These are phyloP conservation scores for Apiotrichum domesticum DNA, from an alignment of 1,284 basidiomycete genomes.

Conservation along the genomic window DNA sequence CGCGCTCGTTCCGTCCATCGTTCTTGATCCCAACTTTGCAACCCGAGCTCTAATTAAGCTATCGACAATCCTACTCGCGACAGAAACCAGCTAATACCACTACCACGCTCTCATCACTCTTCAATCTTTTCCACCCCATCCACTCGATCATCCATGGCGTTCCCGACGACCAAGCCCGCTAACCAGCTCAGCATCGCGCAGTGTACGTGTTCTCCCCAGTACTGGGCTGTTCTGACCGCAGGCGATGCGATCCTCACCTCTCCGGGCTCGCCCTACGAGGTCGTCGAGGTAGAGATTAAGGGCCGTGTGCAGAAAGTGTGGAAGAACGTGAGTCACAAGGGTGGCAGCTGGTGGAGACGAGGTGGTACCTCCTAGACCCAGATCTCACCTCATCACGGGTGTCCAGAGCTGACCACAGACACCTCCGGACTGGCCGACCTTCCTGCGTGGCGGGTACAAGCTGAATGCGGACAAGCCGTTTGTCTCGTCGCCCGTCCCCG, in stretches of 20 bases:
- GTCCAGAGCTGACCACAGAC: slow-evolving; percentile 12
- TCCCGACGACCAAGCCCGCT: neutral
- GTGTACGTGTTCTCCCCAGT: neutral
- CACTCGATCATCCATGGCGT: neutral
- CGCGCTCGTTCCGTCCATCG: too few relatives aligned
- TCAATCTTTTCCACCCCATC: neutral
- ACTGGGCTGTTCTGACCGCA: neutral
- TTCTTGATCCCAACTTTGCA: too few relatives aligned
- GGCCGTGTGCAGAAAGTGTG: slow-evolving; percentile 27
- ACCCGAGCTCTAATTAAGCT: too few relatives aligned
- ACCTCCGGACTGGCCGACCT: slow-evolving; percentile 27
- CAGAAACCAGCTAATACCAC: too few relatives aligned
- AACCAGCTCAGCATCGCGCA: neutral
- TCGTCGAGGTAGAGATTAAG: slow-evolving; percentile 24
- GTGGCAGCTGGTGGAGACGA: too few relatives aligned
- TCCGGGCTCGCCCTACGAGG: slow-evolving; percentile 35
- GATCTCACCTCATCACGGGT: too few relatives aligned
- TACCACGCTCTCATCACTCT: too few relatives aligned
- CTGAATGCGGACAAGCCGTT: slow-evolving; percentile 20
- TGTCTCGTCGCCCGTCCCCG: slow-evolving; percentile 29
- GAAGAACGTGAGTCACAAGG: slow-evolving; percentile 33
- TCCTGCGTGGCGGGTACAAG: slow-evolving; percentile 8
- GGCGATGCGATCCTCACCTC: slow-evolving; percentile 7
- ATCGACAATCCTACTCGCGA: too few relatives aligned
- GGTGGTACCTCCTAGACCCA: too few relatives aligned